Evolutionary conservation across 2,329 filamentous ascomycete species (phyloP), one percentile per base, ranked within the genome.

Genomic region (Gaeumannomyces tritici): DNA sequence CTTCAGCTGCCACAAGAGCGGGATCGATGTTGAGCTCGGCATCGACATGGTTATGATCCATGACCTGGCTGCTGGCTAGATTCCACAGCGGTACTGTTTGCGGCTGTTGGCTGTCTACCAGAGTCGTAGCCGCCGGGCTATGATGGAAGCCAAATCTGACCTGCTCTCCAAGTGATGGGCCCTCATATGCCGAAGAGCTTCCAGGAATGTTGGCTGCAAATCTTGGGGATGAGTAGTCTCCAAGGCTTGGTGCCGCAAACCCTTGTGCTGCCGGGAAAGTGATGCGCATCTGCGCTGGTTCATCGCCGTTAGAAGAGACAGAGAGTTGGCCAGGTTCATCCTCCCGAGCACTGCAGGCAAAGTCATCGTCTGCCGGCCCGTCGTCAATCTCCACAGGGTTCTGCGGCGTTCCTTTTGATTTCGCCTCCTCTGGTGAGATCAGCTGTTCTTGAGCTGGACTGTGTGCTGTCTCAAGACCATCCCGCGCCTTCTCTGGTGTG

Each of bases 141-240:
- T 70, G 70, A 8, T 69, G 68, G 60, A 71, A 72, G 5, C 69
- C 69, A 56, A 72, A 71, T 35, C 70, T 67, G 13, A 72, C 70
- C 55, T 70, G 70, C 28, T 71, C 69, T 28, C 66, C 67, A 6
- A 72, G 63, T 28, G 55, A 15, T 59, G 42, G 24, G 63, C 62
- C 12, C 7, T 35, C 27, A 11, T 27, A 58, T 42, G 11, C 21
- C 21, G 15, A 42, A n/a, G n/a, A n/a, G 21, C 9, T 24, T n/a
- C 24, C 31, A 26, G 51, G 27, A 11, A 55, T 57, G 54, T 61
- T 55, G 24, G 28, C 55, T 26, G 47, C 33, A 28, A 59, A 62
- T 28, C 56, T 59, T 42, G 56, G 61, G 21, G 33, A 51, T 8
- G 61, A 61, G 24, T 61, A 61, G 26, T 61, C 60, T n/a, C 60